Evolutionary conservation across 352 stramenopile genomes (phyloP), one percentile per base, ranked within the genome.

Genomic region (Globisporangium cystogenes): DNA sequence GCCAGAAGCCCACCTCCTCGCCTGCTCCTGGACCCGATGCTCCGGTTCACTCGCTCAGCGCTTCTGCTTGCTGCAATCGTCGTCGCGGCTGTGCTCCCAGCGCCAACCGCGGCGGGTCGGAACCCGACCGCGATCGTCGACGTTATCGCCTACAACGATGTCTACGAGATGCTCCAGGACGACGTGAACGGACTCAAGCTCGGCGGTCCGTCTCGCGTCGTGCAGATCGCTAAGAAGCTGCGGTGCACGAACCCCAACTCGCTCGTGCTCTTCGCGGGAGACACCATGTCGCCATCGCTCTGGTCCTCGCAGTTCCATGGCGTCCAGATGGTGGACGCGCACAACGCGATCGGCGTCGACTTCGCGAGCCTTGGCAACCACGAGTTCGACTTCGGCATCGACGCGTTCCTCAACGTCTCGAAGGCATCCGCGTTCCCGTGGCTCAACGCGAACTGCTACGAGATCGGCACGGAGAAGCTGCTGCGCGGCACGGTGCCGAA

Each of bases 321-420:
- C n/a, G 69, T 87, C 60, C 81, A 91, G 53, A 91, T 91, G 81
- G 63, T 84, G 10, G 69, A 84, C 33, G 81, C 76, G 8, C 77
- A 91, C 67, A 88, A 87, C 27, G 73, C 74, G 6, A 77, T 91
- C 48, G 74, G 74, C n/a, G 59, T 86, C 23, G 81, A 91, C 69
- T 87, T 74, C 55, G 81, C 76, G 16, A 76, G 71, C 18, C 60
- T 90, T 7, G 80, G 80, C 21, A 90, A 90, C 70, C 80, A 90
- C 65, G 80, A 90, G 54, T 90, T 90, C 44, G 80, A 90, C 51
- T 90, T 85, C 49, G 76, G 80, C 11, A 57, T 90, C 37, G 76
- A 88, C 0, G 78, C 65, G 23, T 90, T 90, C 51, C 57, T 81
- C 21, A 90, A 90, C 54, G 80, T 88, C 27, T 74, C 73, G 20